These are phyloP conservation scores for Acanthamoeba healyi DNA, from an alignment of 208 protist genomes.

Conservation along the genomic window DNA sequence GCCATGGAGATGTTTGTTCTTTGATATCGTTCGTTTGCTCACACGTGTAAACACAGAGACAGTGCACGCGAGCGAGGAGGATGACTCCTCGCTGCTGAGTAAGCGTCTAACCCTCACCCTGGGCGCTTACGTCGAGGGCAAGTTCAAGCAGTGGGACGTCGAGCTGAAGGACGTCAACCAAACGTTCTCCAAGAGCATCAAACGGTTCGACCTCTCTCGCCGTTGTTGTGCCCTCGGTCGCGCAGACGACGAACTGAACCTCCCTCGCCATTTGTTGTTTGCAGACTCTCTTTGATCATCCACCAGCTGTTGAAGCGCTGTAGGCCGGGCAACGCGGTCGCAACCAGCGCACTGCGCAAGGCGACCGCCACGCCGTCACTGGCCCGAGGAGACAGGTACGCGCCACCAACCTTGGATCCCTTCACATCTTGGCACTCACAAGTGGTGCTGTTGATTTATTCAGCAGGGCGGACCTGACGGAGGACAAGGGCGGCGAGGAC, in stretches of 20 bases:
- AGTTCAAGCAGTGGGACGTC: slow-evolving; percentile 54
- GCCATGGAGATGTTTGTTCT: too few species aligned
- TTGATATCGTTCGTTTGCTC: neutral
- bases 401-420: neutral
- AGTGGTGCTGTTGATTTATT: neutral
- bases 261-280: too few species aligned
- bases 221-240: neutral
- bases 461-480: neutral
- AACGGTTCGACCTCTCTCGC: neutral
- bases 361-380: neutral
- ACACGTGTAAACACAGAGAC: neutral
- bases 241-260: too few species aligned
- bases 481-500: slow-evolving; percentile 54
- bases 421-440: too few species aligned
- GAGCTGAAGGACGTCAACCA: slow-evolving; percentile 74
- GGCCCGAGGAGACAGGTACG: neutral
- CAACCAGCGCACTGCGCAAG: neutral
- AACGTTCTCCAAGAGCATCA: slow-evolving; percentile 68
- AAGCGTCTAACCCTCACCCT: slow-evolving; percentile 33
- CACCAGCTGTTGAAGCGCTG: slow-evolving; percentile 26
- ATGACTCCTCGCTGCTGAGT: slow-evolving; percentile 4
- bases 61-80: slow-evolving; percentile 4
- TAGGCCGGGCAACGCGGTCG: neutral
- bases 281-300: slow-evolving; percentile 15
- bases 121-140: slow-evolving; percentile 60